Conservation (phyloP, 169 alveolate species). For the Plasmodium vinckei region DNA sequence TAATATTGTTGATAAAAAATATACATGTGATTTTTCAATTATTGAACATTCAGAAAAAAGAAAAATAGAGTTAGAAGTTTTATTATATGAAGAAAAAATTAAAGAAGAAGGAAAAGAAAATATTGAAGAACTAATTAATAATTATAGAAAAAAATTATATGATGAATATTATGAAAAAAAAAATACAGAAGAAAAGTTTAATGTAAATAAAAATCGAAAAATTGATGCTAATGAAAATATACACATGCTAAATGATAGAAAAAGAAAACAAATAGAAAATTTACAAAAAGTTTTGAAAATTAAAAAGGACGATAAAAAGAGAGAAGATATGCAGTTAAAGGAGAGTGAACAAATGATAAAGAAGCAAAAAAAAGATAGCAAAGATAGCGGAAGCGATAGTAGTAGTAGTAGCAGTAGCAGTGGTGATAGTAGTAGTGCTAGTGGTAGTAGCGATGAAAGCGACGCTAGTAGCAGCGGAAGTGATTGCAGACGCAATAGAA, state of each 20-base stretch:
- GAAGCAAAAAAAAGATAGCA: neutral
- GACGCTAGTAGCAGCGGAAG: too few relatives aligned
- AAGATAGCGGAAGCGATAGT: neutral
- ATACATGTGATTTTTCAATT: slow-evolving; percentile 75
- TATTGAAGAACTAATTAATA: slow-evolving; percentile 40
- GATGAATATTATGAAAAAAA: slow-evolving; percentile 69
- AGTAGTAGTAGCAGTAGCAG: neutral
- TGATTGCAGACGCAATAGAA: too few relatives aligned
- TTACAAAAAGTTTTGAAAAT: slow-evolving; percentile 48
- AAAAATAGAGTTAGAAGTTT: slow-evolving; percentile 66
- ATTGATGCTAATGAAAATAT: slow-evolving; percentile 53
- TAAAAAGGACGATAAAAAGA: slow-evolving; percentile 20
- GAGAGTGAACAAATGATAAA: neutral
- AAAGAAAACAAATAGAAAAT: slow-evolving; percentile 63
- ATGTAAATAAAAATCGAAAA: slow-evolving; percentile 14
- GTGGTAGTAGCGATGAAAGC: neutral
- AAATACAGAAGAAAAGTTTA: slow-evolving; percentile 34
- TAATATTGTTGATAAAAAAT: slow-evolving; percentile 52
- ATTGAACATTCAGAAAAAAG: slow-evolving; percentile 76
- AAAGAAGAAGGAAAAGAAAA: slow-evolving; percentile 43
- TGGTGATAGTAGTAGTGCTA: neutral
- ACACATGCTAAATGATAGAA: slow-evolving; percentile 71
- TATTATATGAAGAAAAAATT: slow-evolving; percentile 63
- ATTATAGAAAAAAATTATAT: slow-evolving; percentile 67
- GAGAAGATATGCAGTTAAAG: slow-evolving; percentile 7